These are phyloP conservation scores for Leccinum boreale DNA, from an alignment of 768 basidiomycete genomes.

Conservation along the genomic window DNA sequence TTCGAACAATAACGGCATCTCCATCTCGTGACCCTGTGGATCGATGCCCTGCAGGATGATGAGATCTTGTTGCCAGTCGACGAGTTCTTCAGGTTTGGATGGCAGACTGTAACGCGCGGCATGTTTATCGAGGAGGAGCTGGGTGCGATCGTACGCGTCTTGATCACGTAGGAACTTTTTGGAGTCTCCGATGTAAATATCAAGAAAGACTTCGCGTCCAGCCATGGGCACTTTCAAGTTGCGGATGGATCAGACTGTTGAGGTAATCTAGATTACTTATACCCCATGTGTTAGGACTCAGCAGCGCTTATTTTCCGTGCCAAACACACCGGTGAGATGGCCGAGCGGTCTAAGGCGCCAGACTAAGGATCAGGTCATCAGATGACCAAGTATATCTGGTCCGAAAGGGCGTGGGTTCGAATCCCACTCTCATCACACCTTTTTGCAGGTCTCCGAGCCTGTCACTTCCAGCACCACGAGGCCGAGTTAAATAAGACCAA, in stretches of 20 bases:
- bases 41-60: constrained; percentile 40
- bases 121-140: constrained; percentile 35
- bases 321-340: constrained; percentile 37
- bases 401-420: constrained; percentile 42
- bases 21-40: constrained; percentile 27
- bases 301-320: no score
- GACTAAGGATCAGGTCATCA: constrained; percentile 46
- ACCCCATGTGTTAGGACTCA: neutral
- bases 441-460: no score
- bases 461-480: no score
- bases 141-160: constrained; percentile 32
- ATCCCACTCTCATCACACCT: constrained; percentile 35
- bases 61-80: constrained; percentile 40
- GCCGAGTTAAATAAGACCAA: no score
- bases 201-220: constrained; percentile 32
- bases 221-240: constrained; percentile 3
- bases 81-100: constrained; percentile 34
- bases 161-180: constrained; percentile 23
- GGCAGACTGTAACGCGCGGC: constrained; percentile 43
- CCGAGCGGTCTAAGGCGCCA: constrained; percentile 64
- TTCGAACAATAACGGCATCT: constrained; percentile 31
- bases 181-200: constrained; percentile 41
- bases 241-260: neutral
- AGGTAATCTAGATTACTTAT: no score
- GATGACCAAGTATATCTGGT: constrained; percentile 33